Evolutionary conservation across 371 early-diverging fungal genomes (phyloP).

Genomic region (Umbelopsis sp.): DNA sequence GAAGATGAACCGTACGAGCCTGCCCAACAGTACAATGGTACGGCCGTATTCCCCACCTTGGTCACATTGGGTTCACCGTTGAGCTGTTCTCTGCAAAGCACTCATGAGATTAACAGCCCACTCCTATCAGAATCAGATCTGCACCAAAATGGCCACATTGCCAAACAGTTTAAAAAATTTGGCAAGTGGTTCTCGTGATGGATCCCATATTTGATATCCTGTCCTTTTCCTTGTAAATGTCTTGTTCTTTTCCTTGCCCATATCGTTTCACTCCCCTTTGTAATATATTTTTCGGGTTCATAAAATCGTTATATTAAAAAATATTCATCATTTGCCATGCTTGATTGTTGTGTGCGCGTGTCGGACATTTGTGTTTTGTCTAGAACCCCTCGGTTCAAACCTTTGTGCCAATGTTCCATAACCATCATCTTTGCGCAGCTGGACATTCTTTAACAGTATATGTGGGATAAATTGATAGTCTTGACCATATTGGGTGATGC

Average conservation of each 20-base stretch:
- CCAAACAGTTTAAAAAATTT: constrained; percentile 18
- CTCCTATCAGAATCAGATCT: constrained; percentile 9
- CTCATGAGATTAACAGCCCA: not conserved
- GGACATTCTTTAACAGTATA: too few relatives aligned
- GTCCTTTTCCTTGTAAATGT: not conserved
- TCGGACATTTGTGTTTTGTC: not conserved
- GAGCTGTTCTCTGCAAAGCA: not conserved
- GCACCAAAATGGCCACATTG: constrained; percentile 17
- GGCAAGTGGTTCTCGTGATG: constrained; percentile 18
- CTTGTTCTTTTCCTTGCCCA: not conserved
- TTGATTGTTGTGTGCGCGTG: not conserved
- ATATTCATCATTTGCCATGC: not conserved
- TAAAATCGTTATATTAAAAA: not conserved
- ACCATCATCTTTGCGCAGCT: too few relatives aligned
- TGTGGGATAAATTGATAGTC: too few relatives aligned
- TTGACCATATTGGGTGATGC: too few relatives aligned
- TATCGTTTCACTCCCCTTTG: not conserved
- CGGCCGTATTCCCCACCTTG: not conserved
- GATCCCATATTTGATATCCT: not conserved
- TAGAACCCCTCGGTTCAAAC: not conserved
- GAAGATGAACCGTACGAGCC: constrained; percentile 11
- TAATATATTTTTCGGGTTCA: not conserved
- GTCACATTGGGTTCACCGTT: not conserved
- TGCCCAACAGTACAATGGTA: not conserved
- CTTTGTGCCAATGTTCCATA: too few relatives aligned